Conservation (phyloP, 2,329 filamentous ascomycete species). For the Alternaria incomplexa region DNA sequence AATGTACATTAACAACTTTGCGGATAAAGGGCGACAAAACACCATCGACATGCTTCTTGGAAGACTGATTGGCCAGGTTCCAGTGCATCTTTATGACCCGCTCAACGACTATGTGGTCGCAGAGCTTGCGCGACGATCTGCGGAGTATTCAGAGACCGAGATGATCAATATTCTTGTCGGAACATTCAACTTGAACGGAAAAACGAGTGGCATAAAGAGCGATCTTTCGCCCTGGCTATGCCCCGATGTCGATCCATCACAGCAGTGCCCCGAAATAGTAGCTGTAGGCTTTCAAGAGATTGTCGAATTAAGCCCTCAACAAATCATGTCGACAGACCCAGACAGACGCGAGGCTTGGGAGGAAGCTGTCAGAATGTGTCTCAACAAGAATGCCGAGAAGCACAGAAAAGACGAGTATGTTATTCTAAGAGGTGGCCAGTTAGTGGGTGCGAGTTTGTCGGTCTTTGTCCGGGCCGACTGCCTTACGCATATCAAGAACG, state of each 20-base stretch:
- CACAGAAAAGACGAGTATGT: conserved; percentile 81
- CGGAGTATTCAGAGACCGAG: conserved; percentile 77
- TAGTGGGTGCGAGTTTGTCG: conserved; percentile 91
- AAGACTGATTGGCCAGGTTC: conserved; percentile 78
- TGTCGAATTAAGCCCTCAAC: conserved; percentile 94
- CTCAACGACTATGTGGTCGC: conserved; percentile 87
- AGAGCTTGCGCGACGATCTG: conserved; percentile 71
- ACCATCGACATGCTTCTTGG: conserved; percentile 94
- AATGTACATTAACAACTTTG: conserved; percentile 97
- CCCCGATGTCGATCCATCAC: conserved; percentile 64
- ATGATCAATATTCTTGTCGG: conserved; percentile 82
- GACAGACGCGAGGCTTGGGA: conserved; percentile 87
- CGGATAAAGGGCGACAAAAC: conserved; percentile 89
- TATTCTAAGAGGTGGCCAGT: conserved; percentile 85
- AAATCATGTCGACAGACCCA: conserved; percentile 98
- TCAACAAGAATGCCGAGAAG: conserved; percentile 74
- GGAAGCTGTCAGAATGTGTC: conserved; percentile 73
- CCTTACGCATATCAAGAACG: conserved; percentile 87
- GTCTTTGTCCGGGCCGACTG: conserved; percentile 85
- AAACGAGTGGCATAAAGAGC: conserved; percentile 75
- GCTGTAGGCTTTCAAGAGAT: conserved; percentile 97
- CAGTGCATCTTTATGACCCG: conserved; percentile 89
- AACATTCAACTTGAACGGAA: conserved; percentile 94
- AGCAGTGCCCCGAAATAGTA: conserved; percentile 78
- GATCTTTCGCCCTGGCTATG: conserved; percentile 89